Percentiles rank a stretch among this genome's conserved stretches.
Evolutionary conservation across 1,139 yeast species (phyloP).

Genomic region (Geotrichum fermentans): DNA sequence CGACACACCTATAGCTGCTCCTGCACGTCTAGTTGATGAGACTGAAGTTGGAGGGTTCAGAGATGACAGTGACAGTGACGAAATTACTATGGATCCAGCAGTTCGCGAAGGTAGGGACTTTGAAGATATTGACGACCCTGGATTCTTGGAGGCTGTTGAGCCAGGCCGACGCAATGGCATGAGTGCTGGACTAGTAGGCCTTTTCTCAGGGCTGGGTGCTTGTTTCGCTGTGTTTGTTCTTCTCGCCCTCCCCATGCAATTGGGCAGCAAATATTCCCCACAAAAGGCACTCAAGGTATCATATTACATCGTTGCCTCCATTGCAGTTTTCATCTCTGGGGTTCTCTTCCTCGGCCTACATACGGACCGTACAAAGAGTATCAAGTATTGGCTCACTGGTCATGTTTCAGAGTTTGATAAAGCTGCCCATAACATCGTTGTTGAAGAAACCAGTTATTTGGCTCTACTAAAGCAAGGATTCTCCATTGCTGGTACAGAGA

Average conservation of each 20-base stretch:
- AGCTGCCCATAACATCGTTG: slow-evolving; percentile 30
- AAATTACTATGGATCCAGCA: slow-evolving; percentile 1
- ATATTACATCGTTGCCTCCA: slow-evolving; percentile 47
- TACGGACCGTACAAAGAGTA: slow-evolving; percentile 39
- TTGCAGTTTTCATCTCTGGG: slow-evolving; percentile 42
- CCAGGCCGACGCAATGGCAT: slow-evolving; percentile 44
- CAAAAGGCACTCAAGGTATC: slow-evolving; percentile 46
- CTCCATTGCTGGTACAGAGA: slow-evolving; percentile 37
- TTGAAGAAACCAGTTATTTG: slow-evolving; percentile 34
- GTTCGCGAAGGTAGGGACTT: slow-evolving; percentile 13
- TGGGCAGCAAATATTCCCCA: slow-evolving; percentile 44
- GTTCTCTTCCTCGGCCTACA: slow-evolving; percentile 47
- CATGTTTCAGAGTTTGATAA: slow-evolving; percentile 30
- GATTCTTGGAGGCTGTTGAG: slow-evolving; percentile 15
- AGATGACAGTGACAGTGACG: slow-evolving; percentile 9
- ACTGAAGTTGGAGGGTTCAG: slow-evolving; percentile 6
- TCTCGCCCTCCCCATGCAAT: slow-evolving; percentile 65
- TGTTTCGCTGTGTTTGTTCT: slow-evolving; percentile 54
- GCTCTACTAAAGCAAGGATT: slow-evolving; percentile 47
- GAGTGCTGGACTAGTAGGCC: slow-evolving; percentile 57
- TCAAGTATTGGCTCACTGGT: slow-evolving; percentile 31
- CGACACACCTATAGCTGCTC: not conserved
- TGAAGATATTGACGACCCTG: slow-evolving; percentile 13
- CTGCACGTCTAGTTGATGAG: slow-evolving; percentile 5
- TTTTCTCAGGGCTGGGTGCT: slow-evolving; percentile 66